phyloP scores from a whole-genome alignment of 2,329 filamentous ascomycete genomes.

The Curvularia verruculosa region DNA sequence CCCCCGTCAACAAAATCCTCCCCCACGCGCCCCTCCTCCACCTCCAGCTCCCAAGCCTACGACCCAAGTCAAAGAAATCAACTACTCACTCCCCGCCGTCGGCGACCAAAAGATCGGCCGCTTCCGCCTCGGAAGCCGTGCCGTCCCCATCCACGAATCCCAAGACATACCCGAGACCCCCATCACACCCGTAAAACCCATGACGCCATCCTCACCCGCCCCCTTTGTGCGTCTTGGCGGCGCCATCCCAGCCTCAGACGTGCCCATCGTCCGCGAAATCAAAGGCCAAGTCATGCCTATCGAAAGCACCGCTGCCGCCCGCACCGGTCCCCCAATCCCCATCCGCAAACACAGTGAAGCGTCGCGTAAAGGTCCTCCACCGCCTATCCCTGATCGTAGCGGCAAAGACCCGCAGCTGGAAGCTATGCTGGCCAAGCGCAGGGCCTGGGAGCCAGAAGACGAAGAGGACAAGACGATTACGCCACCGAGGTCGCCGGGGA shows the following conservation, averaged over 20 bases:
- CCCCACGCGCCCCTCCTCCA: constrained; percentile 18
- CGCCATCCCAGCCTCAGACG: constrained; percentile 9
- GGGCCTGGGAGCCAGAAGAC: constrained; percentile 16
- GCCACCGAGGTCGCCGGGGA: constrained; percentile 16
- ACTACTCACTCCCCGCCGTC: constrained; percentile 25
- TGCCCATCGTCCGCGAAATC: constrained; percentile 16
- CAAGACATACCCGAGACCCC: constrained; percentile 25
- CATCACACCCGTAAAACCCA: constrained; percentile 10
- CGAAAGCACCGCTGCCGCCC: constrained; percentile 4
- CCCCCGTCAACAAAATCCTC: constrained; percentile 2
- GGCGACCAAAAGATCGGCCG: constrained; percentile 28
- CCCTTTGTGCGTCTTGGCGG: constrained; percentile 27
- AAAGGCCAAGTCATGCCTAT: constrained; percentile 11
- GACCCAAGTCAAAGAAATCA: constrained; percentile 12
- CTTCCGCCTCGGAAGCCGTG: constrained; percentile 29
- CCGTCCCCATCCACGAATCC: constrained; percentile 30
- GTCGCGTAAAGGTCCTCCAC: background rate
- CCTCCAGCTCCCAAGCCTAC: constrained; percentile 14
- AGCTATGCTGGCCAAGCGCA: constrained; percentile 20
- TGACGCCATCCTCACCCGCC: constrained; percentile 14
- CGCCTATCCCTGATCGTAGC: constrained; percentile 8
- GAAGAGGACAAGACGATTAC: constrained; percentile 10
- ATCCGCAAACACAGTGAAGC: too few relatives aligned
- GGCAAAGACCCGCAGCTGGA: constrained; percentile 14
- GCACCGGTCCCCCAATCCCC: background rate